Evolutionary conservation across 2,329 filamentous ascomycete genomes (phyloP).

Genomic region (Cryphonectria japonica): DNA sequence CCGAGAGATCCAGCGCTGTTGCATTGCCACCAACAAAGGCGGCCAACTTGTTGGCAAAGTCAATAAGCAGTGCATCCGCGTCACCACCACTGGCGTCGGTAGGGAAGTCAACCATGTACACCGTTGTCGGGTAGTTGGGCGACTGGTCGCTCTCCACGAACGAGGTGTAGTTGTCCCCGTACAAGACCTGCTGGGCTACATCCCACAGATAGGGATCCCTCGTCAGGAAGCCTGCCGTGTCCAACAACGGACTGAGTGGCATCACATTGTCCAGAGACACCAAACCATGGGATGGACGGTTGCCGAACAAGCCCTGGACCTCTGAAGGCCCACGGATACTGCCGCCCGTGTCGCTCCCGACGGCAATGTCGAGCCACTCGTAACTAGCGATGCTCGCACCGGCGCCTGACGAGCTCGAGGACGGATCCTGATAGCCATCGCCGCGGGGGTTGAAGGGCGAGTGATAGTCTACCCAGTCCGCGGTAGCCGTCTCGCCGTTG

Average conservation of each 20-base stretch:
- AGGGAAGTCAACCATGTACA: conserved; percentile 38
- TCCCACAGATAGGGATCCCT: conserved; percentile 43
- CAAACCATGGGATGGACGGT: conserved; percentile 47
- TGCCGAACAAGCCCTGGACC: conserved; percentile 49
- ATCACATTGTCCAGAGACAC: conserved; percentile 47
- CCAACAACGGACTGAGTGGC: conserved; percentile 46
- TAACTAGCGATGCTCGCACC: conserved; percentile 46
- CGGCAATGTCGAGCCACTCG: conserved; percentile 49
- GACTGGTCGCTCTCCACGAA: conserved; percentile 18
- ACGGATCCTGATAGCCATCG: conserved; percentile 52
- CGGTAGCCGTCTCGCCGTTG: conserved; percentile 48
- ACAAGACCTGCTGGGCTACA: conserved; percentile 38
- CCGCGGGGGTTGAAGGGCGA: conserved; percentile 50
- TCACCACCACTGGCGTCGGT: conserved; percentile 19
- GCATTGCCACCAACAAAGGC: conserved; percentile 34
- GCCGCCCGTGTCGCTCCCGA: conserved; percentile 51
- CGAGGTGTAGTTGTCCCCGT: conserved; percentile 41
- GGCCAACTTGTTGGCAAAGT: conserved; percentile 38
- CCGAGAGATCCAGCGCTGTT: conserved; percentile 32
- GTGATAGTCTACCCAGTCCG: conserved; percentile 51
- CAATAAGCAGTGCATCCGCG: conserved; percentile 33
- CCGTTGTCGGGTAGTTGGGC: conserved; percentile 33
- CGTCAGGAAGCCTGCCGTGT: conserved; percentile 49
- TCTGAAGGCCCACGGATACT: conserved; percentile 51
- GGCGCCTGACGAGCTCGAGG: conserved; percentile 49